Percentiles rank a stretch among this genome's conserved stretches.
Conservation (phyloP, 768 basidiomycete species). For the Peribolospora baueri region DNA sequence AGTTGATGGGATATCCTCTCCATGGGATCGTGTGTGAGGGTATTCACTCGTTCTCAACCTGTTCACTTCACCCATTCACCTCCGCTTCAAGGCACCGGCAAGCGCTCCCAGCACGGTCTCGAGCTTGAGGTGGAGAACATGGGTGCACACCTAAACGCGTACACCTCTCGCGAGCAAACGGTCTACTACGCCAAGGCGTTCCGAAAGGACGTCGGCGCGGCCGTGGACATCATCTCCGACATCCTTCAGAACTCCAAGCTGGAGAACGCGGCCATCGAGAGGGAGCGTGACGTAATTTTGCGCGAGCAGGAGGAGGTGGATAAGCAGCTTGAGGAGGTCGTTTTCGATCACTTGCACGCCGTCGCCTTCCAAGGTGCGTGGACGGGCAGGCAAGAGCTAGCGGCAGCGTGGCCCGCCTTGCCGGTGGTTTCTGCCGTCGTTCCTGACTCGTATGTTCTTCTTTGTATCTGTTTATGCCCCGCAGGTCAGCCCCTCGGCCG, state of each 20-base stretch:
- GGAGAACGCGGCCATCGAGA: constrained; percentile 61
- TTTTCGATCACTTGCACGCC: constrained; percentile 91
- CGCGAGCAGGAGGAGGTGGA: constrained; percentile 97
- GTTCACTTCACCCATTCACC: not conserved
- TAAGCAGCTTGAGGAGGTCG: constrained; percentile 93
- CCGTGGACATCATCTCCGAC: constrained; percentile 93
- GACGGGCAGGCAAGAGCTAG: too few relatives aligned
- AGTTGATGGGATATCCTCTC: not conserved
- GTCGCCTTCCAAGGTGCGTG: constrained; percentile 80
- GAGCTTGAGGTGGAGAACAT: constrained; percentile 96
- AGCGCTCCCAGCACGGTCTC: constrained; percentile 62
- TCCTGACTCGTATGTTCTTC: not conserved
- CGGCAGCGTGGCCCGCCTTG: not conserved
- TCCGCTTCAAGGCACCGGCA: constrained; percentile 39
- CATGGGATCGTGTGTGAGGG: not conserved
- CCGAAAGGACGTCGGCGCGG: constrained; percentile 68
- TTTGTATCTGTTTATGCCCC: not conserved
- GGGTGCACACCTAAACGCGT: constrained; percentile 90
- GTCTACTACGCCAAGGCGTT: constrained; percentile 99
- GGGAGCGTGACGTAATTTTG: constrained; percentile 87
- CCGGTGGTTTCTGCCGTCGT: not conserved
- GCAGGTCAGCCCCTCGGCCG: constrained; percentile 81
- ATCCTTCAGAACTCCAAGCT: constrained; percentile 93
- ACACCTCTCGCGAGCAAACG: constrained; percentile 95
- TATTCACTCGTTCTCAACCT: not conserved